Base-by-base conservation (phyloP, 2,329 filamentous ascomycete species). In the Fusarium equiseti region DNA sequence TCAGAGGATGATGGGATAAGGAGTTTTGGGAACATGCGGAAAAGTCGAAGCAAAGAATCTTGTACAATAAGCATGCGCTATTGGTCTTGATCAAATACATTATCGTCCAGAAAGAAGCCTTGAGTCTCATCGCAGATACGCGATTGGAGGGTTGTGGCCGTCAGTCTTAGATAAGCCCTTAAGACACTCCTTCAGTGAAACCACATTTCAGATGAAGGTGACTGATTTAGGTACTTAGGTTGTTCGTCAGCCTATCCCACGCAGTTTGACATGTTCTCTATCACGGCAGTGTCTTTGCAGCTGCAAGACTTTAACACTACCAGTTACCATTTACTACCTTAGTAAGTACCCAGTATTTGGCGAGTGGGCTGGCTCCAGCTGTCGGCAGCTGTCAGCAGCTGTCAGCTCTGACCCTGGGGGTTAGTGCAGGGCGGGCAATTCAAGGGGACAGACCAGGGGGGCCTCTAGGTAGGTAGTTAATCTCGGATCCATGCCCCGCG, bases 21-120 rank as follows among this genome's bases (percentile, higher is more conserved):
- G 74, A 74, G 71, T 75, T 75, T 70, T 75, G 66, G 73, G 69
- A 68, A 65, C 55, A 70, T 67, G 65, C 55, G 54, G 54, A 75
- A 75, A 76, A 73, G 72, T 72, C 54, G 63, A 72, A 61, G 49
- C 59, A 63, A 65, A 38, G 24, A 46, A 64, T 49, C 62, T 55
- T 68, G 66, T 76, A 76, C 72, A 76, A 68, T 62, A 71, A 73
- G 58, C 63, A 71, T 67, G 52, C 53, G 43, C 57, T 67, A 59
- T 51, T 56, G 58, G 57, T 69, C 46, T 52, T 59, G 56, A 49
- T 45, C 50, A 59, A 59, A 59, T 54, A 40, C 26, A 42, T 44
- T 58, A 45, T 44, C 45, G 59, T 45, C 50, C 24, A 50, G 31
- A 38, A 54, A 50, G 38, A 64, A 58, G 51, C 16, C 44, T 13